phyloP scores from a whole-genome alignment of 2,329 filamentous ascomycete genomes.

The Aspergillus pseudonomiae region DNA sequence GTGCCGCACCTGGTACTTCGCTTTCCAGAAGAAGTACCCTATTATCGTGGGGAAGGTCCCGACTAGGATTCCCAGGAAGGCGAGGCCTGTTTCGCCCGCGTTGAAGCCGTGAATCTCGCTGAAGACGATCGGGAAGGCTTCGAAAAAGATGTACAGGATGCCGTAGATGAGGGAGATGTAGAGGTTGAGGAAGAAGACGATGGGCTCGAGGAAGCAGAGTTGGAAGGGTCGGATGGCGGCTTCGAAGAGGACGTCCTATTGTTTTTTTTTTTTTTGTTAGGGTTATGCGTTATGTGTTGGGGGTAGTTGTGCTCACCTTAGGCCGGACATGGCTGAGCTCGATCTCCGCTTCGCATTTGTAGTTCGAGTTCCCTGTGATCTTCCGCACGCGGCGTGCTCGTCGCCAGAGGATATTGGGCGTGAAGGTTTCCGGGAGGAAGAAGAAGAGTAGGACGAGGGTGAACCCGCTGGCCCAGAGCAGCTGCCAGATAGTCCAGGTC shows the following conservation, averaged over 20 bases:
- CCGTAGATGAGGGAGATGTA: slow-evolving; percentile 30
- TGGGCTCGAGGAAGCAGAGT: slow-evolving; percentile 26
- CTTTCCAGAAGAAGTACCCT: slow-evolving; percentile 41
- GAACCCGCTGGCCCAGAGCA: slow-evolving; percentile 62
- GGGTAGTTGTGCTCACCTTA: slow-evolving; percentile 11
- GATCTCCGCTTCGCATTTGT: slow-evolving; percentile 47
- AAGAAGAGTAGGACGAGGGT: slow-evolving; percentile 53
- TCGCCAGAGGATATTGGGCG: slow-evolving; percentile 23
- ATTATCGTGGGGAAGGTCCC: slow-evolving; percentile 38
- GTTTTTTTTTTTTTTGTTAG: not conserved
- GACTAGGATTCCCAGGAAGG: slow-evolving; percentile 31
- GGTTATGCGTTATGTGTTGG: not conserved
- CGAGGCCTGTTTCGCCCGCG: slow-evolving; percentile 30
- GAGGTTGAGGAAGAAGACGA: slow-evolving; percentile 26
- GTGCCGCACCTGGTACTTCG: slow-evolving; percentile 18
- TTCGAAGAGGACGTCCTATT: slow-evolving; percentile 45
- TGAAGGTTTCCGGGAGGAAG: slow-evolving; percentile 34
- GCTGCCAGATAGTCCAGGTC: slow-evolving; percentile 65
- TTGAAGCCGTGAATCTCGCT: slow-evolving; percentile 36
- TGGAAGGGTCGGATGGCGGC: slow-evolving; percentile 46
- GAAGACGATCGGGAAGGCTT: slow-evolving; percentile 49
- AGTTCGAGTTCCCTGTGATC: slow-evolving; percentile 42
- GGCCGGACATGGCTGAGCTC: slow-evolving; percentile 34
- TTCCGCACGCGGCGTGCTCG: slow-evolving; percentile 33
- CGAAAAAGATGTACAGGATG: slow-evolving; percentile 42